Evolutionary conservation across 2,329 filamentous ascomycete species (phyloP), one percentile per base, ranked within the genome.

Genomic region (Blastomyces gilchristii): DNA sequence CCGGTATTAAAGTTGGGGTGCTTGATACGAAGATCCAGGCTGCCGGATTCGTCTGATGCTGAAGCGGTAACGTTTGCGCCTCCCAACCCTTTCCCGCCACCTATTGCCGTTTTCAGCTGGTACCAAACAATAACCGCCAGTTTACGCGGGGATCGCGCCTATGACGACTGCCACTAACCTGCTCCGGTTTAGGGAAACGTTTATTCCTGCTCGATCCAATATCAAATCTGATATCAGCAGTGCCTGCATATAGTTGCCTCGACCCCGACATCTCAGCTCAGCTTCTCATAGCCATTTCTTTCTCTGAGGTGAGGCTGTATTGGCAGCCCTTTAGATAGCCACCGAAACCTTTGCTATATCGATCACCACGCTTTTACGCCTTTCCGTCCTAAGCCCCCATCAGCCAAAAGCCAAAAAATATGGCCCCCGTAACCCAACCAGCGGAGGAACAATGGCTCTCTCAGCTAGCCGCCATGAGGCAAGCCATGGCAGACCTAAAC

Each of bases 401-500:
- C 7, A 8, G 14, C 16, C 57, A 37, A 14, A 31, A 28, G 5
- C 12, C 41, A 41, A 59, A 47, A 49, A 34, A 59, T 59, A 59
- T 59, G 58, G 37, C 58, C 28, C 58, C 52, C 14, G 37, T 25
- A 14, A 34, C 39, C 37, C 28, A 47, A 37, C 4, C 37, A 25
- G 60, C 78, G 16, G 81, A 87, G 72, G 79, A 80, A 54, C 83
- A 89, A 83, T 97, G 94, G 94, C 86, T 93, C 67, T 83, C 86
- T 64, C 91, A 97, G 73, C 85, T 96, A 69, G 83, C 85, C 37
- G 85, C 88, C 41, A 97, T 99, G 94, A 87, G 88, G 71, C 83
- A 88, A 65, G 91, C 92, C 53, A 85, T 97, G 64, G 89, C 88
- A 52, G 84, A 88, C 28, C 79, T 97, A 61, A 82, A 85, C 63